Conservation (phyloP, 345 rosid species). For the Hibiscus mutabilis region DNA sequence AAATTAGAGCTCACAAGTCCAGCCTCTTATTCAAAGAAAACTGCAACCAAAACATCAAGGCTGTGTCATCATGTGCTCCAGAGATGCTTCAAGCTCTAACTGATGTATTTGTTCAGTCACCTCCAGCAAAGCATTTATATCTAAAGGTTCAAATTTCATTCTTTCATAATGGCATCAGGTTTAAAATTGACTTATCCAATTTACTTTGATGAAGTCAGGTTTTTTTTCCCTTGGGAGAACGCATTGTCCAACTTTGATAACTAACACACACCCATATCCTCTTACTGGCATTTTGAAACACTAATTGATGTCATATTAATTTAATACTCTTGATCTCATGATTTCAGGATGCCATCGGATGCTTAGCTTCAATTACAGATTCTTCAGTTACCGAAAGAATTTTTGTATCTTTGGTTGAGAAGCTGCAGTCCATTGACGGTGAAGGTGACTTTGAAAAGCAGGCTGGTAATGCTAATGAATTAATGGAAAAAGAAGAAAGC, state of each 20-base stretch:
- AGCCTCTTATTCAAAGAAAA: slow-evolving; percentile 53
- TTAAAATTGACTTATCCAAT: neutral
- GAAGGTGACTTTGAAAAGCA: slow-evolving; percentile 36
- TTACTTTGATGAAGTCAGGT: neutral
- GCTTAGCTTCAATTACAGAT: slow-evolving; percentile 73
- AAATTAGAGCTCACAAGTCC: slow-evolving; percentile 24
- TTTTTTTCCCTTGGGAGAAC: neutral
- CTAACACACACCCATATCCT: neutral
- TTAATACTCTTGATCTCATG: slow-evolving; percentile 11
- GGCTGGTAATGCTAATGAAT: slow-evolving; percentile 22
- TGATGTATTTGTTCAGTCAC: slow-evolving; percentile 45
- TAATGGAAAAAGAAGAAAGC: slow-evolving; percentile 30
- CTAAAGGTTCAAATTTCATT: slow-evolving; percentile 49
- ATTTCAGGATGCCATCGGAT: slow-evolving; percentile 73
- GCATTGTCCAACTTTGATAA: neutral
- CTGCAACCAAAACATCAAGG: slow-evolving; percentile 59
- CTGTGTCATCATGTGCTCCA: slow-evolving; percentile 54
- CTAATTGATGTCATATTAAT: neutral
- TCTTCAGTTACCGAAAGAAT: slow-evolving; percentile 57
- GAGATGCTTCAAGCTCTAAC: slow-evolving; percentile 67
- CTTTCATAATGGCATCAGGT: neutral
- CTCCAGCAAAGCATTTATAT: slow-evolving; percentile 37
- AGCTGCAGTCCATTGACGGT: slow-evolving; percentile 42
- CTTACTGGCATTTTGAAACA: neutral
- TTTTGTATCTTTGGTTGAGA: slow-evolving; percentile 49